These are phyloP conservation scores for Xerocomellus intermedius DNA, from an alignment of 768 basidiomycete genomes.

Conservation along the genomic window DNA sequence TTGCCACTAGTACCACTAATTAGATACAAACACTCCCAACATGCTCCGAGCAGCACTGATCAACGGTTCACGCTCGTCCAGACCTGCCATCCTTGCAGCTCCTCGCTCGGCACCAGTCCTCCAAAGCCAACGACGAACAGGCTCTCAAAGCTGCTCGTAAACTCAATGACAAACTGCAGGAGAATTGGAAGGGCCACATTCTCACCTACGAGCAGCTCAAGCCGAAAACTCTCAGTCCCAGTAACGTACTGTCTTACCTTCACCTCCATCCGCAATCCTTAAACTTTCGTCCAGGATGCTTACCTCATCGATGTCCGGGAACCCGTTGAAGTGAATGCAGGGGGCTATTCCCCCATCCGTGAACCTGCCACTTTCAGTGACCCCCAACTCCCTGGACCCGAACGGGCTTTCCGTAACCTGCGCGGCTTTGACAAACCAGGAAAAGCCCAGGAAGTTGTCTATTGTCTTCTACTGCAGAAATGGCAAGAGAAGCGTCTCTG, in stretches of 20 bases:
- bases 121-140: conserved; percentile 24
- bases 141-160: conserved; percentile 32
- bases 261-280: neutral
- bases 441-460: conserved; percentile 68
- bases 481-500: conserved; percentile 78
- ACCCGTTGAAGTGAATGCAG: conserved; percentile 83
- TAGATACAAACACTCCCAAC: neutral
- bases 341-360: conserved; percentile 93
- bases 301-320: conserved; percentile 92
- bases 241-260: conserved; percentile 42
- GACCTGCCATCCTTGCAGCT: conserved; percentile 15
- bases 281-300: conserved; percentile 46
- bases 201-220: conserved; percentile 82
- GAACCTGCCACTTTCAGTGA: conserved; percentile 83
- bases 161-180: conserved; percentile 41
- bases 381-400: conserved; percentile 64
- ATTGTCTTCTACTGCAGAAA: conserved; percentile 93
- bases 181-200: conserved; percentile 75
- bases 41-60: conserved; percentile 27
- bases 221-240: conserved; percentile 73
- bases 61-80: conserved; percentile 12
- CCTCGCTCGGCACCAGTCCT: conserved; percentile 37
- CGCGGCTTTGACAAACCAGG: conserved; percentile 76
- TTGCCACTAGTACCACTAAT: too few relatives aligned
- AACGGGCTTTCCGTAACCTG: conserved; percentile 52